These are phyloP conservation scores for Cucumis hystrix DNA, from an alignment of 306 rosid species.

Conservation along the genomic window DNA sequence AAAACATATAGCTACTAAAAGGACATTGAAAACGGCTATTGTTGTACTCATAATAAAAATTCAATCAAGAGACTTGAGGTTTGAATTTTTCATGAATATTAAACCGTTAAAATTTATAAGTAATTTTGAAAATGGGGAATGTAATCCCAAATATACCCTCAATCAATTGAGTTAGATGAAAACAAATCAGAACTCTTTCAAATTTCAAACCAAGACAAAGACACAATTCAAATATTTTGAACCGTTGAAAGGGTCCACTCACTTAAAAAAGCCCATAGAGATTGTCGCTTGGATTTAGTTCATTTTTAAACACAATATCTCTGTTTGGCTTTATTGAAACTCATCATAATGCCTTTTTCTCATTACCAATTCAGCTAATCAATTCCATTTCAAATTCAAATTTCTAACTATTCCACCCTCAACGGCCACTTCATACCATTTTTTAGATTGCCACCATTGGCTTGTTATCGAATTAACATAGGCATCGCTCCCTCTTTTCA, in stretches of 20 bases:
- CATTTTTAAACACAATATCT: not conserved
- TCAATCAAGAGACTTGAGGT: no score
- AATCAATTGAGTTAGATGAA: no score
- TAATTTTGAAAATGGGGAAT: no score
- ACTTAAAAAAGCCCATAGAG: not conserved
- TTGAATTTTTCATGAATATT: no score
- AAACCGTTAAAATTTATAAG: no score
- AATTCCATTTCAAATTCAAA: not conserved
- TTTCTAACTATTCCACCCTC: not conserved
- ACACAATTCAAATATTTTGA: not conserved
- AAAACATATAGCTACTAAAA: no score
- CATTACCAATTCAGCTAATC: not conserved
- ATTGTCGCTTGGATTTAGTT: not conserved
- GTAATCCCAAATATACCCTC: no score
- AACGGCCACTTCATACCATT: not conserved
- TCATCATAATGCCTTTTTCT: not conserved
- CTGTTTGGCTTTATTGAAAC: not conserved
- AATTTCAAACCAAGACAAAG: not conserved
- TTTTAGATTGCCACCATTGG: not conserved
- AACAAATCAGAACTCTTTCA: no score
- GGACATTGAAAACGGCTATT: no score
- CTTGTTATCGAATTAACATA: no score
- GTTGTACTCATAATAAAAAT: no score
- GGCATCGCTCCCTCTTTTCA: no score
- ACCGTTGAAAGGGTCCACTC: slow-evolving; percentile 2